These are phyloP conservation scores for Boeremia exigua DNA, from an alignment of 2,329 filamentous ascomycete species.

Conservation along the genomic window DNA sequence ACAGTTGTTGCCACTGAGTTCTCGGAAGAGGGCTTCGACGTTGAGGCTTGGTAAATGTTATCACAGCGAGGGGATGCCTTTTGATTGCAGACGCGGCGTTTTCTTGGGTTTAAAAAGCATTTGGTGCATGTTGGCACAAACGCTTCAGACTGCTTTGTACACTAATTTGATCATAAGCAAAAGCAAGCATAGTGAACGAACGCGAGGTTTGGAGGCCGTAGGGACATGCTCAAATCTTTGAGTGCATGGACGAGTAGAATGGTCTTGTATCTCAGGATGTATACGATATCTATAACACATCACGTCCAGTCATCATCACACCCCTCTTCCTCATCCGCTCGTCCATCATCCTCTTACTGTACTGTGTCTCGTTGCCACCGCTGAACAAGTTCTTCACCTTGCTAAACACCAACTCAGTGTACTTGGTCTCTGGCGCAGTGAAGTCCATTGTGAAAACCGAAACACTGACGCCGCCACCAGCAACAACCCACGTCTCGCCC, in stretches of 20 bases:
- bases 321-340: conserved; percentile 27
- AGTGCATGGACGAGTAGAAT: not conserved
- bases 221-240: not conserved
- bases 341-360: conserved; percentile 28
- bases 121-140: conserved; percentile 9
- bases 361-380: conserved; percentile 13
- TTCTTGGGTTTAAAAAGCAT: not conserved
- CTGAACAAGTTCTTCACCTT: conserved; percentile 23
- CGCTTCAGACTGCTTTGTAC: conserved; percentile 14
- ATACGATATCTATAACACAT: conserved; percentile 5
- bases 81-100: conserved; percentile 8
- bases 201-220: not conserved
- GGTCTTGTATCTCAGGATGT: not conserved
- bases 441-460: conserved; percentile 60
- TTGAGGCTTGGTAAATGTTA: conserved; percentile 76
- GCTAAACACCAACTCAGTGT: conserved; percentile 29
- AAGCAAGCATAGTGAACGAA: conserved; percentile 8
- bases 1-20: conserved; percentile 98
- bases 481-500: conserved; percentile 58
- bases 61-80: not conserved
- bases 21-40: conserved; percentile 96
- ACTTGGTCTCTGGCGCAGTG: conserved; percentile 51
- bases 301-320: conserved; percentile 15
- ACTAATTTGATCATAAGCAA: conserved; percentile 19
- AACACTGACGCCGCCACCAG: conserved; percentile 52